phyloP scores from a whole-genome alignment of 148 eudicot species.

The Vaccinium corymbosum region DNA sequence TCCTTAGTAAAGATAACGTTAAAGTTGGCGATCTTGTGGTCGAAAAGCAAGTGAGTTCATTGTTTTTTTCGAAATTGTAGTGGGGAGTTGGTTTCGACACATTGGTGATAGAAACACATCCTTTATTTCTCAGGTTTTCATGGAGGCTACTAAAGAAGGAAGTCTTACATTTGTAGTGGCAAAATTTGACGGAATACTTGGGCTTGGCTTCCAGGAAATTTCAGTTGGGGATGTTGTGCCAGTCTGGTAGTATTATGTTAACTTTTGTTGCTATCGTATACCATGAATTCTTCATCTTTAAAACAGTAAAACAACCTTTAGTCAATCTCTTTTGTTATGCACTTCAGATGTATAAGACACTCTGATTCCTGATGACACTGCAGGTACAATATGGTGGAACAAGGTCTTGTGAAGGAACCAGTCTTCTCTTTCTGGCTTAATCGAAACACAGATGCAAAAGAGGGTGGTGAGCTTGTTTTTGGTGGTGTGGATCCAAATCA shows the following conservation, averaged over 20 bases:
- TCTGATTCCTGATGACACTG: constrained; percentile 16
- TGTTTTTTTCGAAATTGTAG: neutral
- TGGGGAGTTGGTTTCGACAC: neutral
- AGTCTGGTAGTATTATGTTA: constrained; percentile 47
- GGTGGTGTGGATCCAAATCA: constrained; percentile 81
- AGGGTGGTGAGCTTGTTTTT: constrained; percentile 74
- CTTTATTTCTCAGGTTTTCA: constrained; percentile 44
- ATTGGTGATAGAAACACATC: neutral
- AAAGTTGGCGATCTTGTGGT: constrained; percentile 63
- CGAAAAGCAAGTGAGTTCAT: constrained; percentile 54
- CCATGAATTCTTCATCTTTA: neutral
- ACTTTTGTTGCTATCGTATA: neutral
- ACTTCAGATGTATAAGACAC: neutral
- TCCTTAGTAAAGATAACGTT: constrained; percentile 75
- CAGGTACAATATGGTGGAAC: constrained; percentile 82
- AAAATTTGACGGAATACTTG: constrained; percentile 78
- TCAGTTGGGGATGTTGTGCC: constrained; percentile 69
- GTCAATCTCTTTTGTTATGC: neutral
- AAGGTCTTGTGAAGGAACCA: constrained; percentile 55
- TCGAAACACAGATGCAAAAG: constrained; percentile 47
- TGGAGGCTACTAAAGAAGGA: constrained; percentile 67
- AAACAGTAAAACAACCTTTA: neutral
- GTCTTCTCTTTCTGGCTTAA: constrained; percentile 86
- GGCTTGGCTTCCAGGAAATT: constrained; percentile 84
- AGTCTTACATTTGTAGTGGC: constrained; percentile 57